Percentiles rank a stretch among this genome's conserved stretches.
phyloP scores from a whole-genome alignment of 441 rosid species.

The Erysimum cheiri region DNA sequence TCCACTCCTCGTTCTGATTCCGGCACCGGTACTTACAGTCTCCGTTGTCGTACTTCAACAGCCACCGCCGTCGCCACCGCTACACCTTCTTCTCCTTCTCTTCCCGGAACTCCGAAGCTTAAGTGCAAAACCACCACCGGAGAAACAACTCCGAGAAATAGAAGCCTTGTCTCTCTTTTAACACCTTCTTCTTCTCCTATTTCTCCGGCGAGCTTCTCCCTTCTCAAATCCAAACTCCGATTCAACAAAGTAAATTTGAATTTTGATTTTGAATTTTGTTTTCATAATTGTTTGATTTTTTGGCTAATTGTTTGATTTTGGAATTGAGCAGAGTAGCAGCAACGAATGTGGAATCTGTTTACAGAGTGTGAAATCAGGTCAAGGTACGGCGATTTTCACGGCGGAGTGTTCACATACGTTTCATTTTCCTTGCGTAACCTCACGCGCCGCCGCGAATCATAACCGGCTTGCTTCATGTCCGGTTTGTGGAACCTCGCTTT shows the following conservation, averaged over 20 bases:
- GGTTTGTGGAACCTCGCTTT: conserved; percentile 61
- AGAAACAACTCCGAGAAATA: conserved; percentile 35
- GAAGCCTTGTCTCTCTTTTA: conserved; percentile 44
- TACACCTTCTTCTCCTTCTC: conserved; percentile 47
- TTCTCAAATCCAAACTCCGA: conserved; percentile 70
- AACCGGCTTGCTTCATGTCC: conserved; percentile 57
- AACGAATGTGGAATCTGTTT: conserved; percentile 69
- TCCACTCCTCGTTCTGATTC: conserved; percentile 73
- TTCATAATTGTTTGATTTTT: not conserved
- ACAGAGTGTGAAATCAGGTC: conserved; percentile 66
- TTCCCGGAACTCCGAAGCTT: conserved; percentile 70
- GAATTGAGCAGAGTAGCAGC: conserved; percentile 50
- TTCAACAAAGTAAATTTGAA: conserved; percentile 57
- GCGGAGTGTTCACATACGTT: conserved; percentile 86
- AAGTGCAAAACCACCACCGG: conserved; percentile 57
- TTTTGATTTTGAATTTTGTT: not conserved
- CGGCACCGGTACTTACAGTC: conserved; percentile 51
- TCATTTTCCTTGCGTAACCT: conserved; percentile 77
- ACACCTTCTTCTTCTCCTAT: conserved; percentile 56
- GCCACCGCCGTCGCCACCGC: conserved; percentile 35
- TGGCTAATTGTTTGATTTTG: not conserved
- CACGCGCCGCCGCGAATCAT: conserved; percentile 49
- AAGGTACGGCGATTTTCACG: conserved; percentile 85
- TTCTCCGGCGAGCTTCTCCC: conserved; percentile 73
- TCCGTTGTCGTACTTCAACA: conserved; percentile 64